Percentiles rank a stretch among this genome's conserved stretches.
These are phyloP conservation scores for Rhodotorula paludigena DNA, from an alignment of 768 basidiomycete genomes.

Conservation along the genomic window DNA sequence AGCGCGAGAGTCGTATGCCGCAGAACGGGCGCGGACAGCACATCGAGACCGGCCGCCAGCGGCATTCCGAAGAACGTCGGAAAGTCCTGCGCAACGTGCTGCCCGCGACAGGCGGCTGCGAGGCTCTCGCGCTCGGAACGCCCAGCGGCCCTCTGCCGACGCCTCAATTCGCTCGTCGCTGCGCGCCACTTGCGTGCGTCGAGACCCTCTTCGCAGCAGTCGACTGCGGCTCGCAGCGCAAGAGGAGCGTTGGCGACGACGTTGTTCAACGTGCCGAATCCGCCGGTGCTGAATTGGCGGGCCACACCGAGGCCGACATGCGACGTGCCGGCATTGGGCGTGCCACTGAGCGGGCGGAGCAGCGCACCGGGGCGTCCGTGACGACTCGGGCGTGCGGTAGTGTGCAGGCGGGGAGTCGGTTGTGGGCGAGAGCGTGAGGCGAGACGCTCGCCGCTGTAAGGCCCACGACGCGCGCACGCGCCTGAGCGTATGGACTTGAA, in stretches of 20 bases:
- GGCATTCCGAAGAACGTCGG: conserved; percentile 17
- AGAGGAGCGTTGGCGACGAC: conserved; percentile 74
- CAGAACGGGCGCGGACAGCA: background rate
- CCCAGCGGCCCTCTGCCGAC: conserved; percentile 32
- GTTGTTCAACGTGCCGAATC: conserved; percentile 71
- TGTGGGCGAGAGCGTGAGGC: background rate
- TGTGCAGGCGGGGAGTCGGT: background rate
- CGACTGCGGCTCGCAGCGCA: conserved; percentile 60
- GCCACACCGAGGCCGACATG: conserved; percentile 67
- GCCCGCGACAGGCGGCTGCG: conserved; percentile 24
- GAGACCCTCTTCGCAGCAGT: conserved; percentile 62
- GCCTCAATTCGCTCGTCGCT: conserved; percentile 1
- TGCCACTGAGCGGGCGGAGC: conserved; percentile 5
- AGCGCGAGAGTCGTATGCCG: conserved; percentile 16
- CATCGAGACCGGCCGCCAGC: background rate
- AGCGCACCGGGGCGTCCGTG: background rate
- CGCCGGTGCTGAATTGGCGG: conserved; percentile 64
- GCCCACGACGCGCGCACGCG: conserved; percentile 4
- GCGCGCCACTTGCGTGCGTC: conserved; percentile 57
- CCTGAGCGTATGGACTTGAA: conserved; percentile 14
- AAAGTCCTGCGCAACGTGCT: conserved; percentile 6
- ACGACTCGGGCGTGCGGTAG: too few relatives aligned
- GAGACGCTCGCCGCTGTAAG: conserved; percentile 10
- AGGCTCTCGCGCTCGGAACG: conserved; percentile 15
- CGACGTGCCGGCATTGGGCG: conserved; percentile 52